Evolutionary conservation across 768 basidiomycete species (phyloP).

Genomic region (Kwoniella sp.): DNA sequence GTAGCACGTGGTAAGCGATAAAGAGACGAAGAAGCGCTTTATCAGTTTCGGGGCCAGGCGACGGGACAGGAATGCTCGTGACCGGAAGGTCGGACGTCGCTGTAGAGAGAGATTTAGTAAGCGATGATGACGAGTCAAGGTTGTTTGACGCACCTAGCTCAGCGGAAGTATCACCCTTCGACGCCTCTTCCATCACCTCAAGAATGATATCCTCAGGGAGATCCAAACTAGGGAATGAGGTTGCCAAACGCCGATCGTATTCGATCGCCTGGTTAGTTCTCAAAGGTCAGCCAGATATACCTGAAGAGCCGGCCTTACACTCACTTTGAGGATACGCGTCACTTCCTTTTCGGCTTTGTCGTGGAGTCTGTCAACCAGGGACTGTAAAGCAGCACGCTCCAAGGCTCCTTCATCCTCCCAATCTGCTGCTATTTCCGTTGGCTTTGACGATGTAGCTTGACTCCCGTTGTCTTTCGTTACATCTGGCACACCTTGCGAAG

Average conservation of each 20-base stretch:
- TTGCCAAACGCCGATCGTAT: conserved; percentile 74
- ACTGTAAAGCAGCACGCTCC: conserved; percentile 63
- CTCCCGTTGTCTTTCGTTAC: neutral
- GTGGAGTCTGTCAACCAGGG: conserved; percentile 76
- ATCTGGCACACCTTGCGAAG: neutral
- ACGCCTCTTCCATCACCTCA: conserved; percentile 64
- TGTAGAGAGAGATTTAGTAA: neutral
- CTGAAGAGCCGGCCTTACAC: conserved; percentile 17
- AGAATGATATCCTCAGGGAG: conserved; percentile 66
- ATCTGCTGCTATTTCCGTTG: conserved; percentile 15
- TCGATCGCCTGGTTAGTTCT: conserved; percentile 67
- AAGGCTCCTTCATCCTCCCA: conserved; percentile 28
- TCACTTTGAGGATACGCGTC: conserved; percentile 69
- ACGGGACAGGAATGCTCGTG: conserved; percentile 29
- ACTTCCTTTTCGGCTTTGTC: conserved; percentile 89
- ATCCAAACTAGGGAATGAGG: conserved; percentile 66
- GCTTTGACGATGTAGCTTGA: neutral
- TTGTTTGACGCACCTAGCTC: conserved; percentile 19
- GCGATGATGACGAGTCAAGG: too few species aligned
- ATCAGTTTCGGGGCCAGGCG: conserved; percentile 60
- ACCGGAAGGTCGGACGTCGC: conserved; percentile 9
- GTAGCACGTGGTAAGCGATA: conserved; percentile 76
- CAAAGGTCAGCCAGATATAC: neutral
- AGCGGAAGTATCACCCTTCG: conserved; percentile 31
- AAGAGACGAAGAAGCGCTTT: conserved; percentile 72